A percentile compares a stretch with the other conserved stretches of the same genome.
Evolutionary conservation across 768 basidiomycete genomes (phyloP).

Genomic region (Rhizopogon roseolus): DNA sequence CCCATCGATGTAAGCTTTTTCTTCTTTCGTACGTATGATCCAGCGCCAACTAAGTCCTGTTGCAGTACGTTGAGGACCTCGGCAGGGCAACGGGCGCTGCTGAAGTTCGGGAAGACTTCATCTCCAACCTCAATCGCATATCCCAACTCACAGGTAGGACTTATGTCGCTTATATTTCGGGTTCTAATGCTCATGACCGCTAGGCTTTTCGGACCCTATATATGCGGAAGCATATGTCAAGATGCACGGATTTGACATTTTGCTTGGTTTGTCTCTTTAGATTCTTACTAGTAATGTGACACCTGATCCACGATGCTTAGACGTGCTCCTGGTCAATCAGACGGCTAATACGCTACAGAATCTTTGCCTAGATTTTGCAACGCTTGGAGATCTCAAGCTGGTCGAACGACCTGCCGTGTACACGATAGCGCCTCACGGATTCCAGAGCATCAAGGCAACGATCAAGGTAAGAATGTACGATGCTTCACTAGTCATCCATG

Average conservation of each 20-base stretch:
- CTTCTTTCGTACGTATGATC: background rate
- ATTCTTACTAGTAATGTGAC: background rate
- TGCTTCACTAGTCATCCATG: background rate
- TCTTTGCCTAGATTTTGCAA: slow-evolving; percentile 95
- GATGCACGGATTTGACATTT: slow-evolving; percentile 96
- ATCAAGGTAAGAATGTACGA: slow-evolving; percentile 60
- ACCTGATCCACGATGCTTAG: slow-evolving; percentile 30
- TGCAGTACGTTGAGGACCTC: slow-evolving; percentile 83
- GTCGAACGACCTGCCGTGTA: slow-evolving; percentile 94
- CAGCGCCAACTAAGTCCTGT: background rate
- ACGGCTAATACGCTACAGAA: slow-evolving; percentile 92
- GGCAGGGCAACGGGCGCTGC: slow-evolving; percentile 82
- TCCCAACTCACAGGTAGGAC: slow-evolving; percentile 85
- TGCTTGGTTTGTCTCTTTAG: slow-evolving; percentile 57
- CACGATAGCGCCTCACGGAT: slow-evolving; percentile 92
- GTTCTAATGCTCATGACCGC: background rate
- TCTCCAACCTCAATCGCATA: slow-evolving; percentile 90
- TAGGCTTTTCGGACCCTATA: slow-evolving; percentile 96
- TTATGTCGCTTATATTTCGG: background rate
- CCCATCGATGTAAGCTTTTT: slow-evolving; percentile 55
- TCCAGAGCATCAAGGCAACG: slow-evolving; percentile 98
- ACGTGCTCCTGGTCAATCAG: slow-evolving; percentile 96
- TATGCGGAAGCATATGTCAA: slow-evolving; percentile 98
- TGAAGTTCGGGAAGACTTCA: slow-evolving; percentile 87
- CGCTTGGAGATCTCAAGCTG: slow-evolving; percentile 93